Evolutionary conservation across 2,329 filamentous ascomycete genomes (phyloP).

Genomic region (Fusarium compactum): DNA sequence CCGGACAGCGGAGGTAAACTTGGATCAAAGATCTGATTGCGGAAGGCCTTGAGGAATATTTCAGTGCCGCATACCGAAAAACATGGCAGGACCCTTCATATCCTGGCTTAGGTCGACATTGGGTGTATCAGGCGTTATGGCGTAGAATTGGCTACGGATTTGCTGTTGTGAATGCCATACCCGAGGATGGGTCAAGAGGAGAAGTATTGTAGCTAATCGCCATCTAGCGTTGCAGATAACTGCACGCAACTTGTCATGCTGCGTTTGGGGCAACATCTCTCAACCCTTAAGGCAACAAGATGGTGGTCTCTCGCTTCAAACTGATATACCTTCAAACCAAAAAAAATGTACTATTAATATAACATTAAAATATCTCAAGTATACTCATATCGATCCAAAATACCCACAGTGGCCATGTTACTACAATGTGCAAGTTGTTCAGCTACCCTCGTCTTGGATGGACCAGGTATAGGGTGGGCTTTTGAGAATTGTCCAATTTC

Average conservation of each 20-base stretch:
- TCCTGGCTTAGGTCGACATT: conserved; percentile 15
- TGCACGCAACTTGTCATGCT: background rate
- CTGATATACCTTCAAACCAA: background rate
- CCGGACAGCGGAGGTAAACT: conserved; percentile 54
- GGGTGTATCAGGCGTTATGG: conserved; percentile 39
- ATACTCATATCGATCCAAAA: background rate
- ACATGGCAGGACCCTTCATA: conserved; percentile 3
- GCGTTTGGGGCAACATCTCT: background rate
- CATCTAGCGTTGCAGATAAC: background rate
- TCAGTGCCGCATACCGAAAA: background rate
- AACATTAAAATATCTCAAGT: background rate
- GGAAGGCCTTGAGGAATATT: background rate
- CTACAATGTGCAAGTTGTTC: background rate
- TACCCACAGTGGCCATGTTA: background rate
- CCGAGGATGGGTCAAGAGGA: background rate
- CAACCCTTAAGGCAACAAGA: background rate
- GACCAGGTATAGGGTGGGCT: conserved; percentile 3
- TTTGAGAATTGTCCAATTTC: background rate
- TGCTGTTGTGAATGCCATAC: background rate
- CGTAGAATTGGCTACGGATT: conserved; percentile 30
- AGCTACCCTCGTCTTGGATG: background rate
- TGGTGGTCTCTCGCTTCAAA: background rate
- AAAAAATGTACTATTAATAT: background rate
- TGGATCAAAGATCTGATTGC: background rate
- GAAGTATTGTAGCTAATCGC: background rate